These are phyloP conservation scores for Ganoderma lucidum DNA, from an alignment of 1,284 basidiomycete genomes.

Conservation along the genomic window DNA sequence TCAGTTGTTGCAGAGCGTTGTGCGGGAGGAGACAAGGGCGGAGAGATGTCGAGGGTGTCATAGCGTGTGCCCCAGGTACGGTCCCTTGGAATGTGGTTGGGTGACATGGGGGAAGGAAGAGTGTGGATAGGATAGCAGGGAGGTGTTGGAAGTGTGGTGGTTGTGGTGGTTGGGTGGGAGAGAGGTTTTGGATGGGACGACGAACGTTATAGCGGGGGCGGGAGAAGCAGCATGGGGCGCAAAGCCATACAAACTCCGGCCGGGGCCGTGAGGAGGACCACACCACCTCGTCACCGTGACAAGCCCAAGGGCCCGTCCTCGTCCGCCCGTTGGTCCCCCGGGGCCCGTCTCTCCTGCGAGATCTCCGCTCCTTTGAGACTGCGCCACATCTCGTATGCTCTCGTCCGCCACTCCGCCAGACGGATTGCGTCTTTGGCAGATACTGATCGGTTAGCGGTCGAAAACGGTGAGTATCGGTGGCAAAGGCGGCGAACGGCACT, in stretches of 20 bases:
- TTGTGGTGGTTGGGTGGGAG: conserved; percentile 20
- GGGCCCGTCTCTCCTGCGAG: neutral
- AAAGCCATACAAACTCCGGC: conserved; percentile 10
- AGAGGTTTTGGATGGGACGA: conserved; percentile 4
- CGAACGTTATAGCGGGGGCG: conserved; percentile 2
- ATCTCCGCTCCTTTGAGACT: conserved; percentile 9
- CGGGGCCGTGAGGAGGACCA: neutral
- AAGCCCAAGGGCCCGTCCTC: neutral
- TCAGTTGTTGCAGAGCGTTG: conserved; percentile 11
- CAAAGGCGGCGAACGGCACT: neutral
- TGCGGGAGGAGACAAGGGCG: conserved; percentile 41
- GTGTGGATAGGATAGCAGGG: conserved; percentile 27
- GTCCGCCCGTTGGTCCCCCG: conserved; percentile 1
- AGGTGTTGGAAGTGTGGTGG: conserved; percentile 20
- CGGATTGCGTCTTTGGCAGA: neutral
- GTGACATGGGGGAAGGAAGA: conserved; percentile 33
- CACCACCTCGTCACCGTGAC: conserved; percentile 15
- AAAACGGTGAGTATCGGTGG: neutral
- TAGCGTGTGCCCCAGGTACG: conserved; percentile 74
- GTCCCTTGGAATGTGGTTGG: conserved; percentile 32
- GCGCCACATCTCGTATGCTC: conserved; percentile 8
- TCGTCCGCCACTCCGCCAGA: neutral
- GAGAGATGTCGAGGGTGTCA: conserved; percentile 54
- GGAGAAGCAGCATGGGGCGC: conserved; percentile 4
- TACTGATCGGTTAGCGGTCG: neutral